Conservation (phyloP, 2,329 filamentous ascomycete species). For the Claviceps cyperi region DNA sequence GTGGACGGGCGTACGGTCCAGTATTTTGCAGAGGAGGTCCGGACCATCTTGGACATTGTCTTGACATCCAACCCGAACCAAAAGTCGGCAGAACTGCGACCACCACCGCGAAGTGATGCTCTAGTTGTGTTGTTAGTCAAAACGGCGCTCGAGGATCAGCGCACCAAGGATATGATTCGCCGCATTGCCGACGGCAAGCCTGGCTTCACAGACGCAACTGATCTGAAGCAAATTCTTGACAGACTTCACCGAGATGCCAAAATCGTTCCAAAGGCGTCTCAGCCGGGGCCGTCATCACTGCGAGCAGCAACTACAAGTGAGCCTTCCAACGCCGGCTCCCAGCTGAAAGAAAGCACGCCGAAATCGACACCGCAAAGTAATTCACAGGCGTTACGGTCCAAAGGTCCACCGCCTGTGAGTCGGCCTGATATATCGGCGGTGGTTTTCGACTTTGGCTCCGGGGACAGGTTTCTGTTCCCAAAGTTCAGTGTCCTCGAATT, state of each 20-base stretch:
- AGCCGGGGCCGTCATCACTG: slow-evolving; percentile 14
- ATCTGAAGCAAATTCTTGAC: slow-evolving; percentile 39
- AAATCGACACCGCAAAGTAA: slow-evolving; percentile 16
- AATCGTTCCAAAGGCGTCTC: slow-evolving; percentile 16
- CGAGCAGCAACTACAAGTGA: slow-evolving; percentile 18
- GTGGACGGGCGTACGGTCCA: slow-evolving; percentile 42
- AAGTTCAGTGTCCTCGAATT: slow-evolving; percentile 65
- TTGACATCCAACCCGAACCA: slow-evolving; percentile 43
- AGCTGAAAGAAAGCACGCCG: slow-evolving; percentile 20
- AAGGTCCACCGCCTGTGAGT: slow-evolving; percentile 37
- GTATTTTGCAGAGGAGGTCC: slow-evolving; percentile 45
- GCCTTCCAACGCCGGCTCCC: slow-evolving; percentile 9
- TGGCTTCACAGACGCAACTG: slow-evolving; percentile 36
- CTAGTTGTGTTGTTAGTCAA: slow-evolving; percentile 43
- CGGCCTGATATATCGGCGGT: slow-evolving; percentile 52
- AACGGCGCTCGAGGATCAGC: slow-evolving; percentile 37
- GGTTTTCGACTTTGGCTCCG: slow-evolving; percentile 56
- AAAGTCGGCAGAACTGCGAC: slow-evolving; percentile 35
- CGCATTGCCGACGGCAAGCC: slow-evolving; percentile 38
- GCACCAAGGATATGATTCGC: slow-evolving; percentile 34
- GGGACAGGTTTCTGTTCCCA: slow-evolving; percentile 66
- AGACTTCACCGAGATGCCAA: slow-evolving; percentile 29
- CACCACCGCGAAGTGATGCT: slow-evolving; percentile 39
- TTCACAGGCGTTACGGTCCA: slow-evolving; percentile 44
- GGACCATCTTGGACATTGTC: slow-evolving; percentile 43